A percentile compares a stretch with the other conserved stretches of the same genome.
These are phyloP conservation scores for Quercus suber DNA, from an alignment of 306 rosid species.

Conservation along the genomic window DNA sequence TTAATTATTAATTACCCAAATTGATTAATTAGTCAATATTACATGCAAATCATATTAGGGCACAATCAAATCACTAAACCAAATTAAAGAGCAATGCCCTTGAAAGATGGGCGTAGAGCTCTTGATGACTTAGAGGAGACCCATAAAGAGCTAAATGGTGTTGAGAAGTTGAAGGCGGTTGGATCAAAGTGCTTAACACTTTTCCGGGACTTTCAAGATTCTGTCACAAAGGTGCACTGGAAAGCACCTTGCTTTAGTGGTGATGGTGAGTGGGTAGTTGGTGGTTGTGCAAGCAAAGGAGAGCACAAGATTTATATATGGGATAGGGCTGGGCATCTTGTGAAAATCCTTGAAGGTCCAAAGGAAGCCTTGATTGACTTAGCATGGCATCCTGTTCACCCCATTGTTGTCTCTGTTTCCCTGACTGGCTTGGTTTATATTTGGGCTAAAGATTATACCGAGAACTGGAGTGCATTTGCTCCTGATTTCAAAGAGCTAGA, in stretches of 20 bases:
- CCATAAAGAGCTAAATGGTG: slow-evolving; percentile 37
- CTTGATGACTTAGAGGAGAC: slow-evolving; percentile 47
- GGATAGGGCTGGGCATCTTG: slow-evolving; percentile 98
- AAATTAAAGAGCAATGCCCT: slow-evolving; percentile 27
- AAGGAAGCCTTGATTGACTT: slow-evolving; percentile 95
- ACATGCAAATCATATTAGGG: no score
- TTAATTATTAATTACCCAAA: no score
- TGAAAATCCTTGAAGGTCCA: slow-evolving; percentile 98
- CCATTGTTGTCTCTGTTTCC: slow-evolving; percentile 92
- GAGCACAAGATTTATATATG: slow-evolving; percentile 97
- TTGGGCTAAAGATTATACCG: slow-evolving; percentile 98
- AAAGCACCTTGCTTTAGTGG: slow-evolving; percentile 99
- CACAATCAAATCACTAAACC: no score
- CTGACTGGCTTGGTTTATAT: slow-evolving; percentile 79
- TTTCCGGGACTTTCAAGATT: slow-evolving; percentile 93
- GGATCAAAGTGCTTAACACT: slow-evolving; percentile 80
- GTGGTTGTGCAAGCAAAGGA: slow-evolving; percentile 99
- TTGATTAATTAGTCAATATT: no score
- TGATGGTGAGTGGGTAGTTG: slow-evolving; percentile 98
- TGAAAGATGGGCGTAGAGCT: slow-evolving; percentile 58
- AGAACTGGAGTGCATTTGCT: slow-evolving; percentile 99
- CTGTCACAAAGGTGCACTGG: slow-evolving; percentile 95
- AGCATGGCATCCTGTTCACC: slow-evolving; percentile 97
- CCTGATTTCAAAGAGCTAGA: slow-evolving; percentile 99
- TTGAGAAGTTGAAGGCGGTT: slow-evolving; percentile 71